Conservation (phyloP, 352 stramenopile genomes). For the Peronospora destructor region DNA sequence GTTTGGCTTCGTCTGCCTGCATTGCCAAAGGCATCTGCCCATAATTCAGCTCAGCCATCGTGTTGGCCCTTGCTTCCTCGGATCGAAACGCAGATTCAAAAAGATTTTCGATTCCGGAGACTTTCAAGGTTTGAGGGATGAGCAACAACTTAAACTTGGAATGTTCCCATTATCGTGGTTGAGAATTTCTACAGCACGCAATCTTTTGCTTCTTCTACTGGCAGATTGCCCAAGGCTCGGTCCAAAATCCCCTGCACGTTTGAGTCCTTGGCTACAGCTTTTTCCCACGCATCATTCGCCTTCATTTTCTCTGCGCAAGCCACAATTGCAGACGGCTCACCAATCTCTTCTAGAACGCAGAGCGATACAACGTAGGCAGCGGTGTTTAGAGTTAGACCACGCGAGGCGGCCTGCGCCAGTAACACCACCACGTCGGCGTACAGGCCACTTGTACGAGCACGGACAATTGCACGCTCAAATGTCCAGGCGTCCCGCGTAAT, state of each 20-base stretch:
- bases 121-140: not conserved
- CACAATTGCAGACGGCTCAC: conserved; percentile 23
- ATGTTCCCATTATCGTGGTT: conserved; percentile 10
- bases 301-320: conserved; percentile 32
- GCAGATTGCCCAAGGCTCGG: conserved; percentile 14
- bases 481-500: conserved; percentile 47
- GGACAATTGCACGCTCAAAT: conserved; percentile 45
- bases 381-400: conserved; percentile 33
- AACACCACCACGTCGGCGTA: conserved; percentile 40
- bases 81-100: conserved; percentile 13
- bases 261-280: conserved; percentile 32
- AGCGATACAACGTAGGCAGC: conserved; percentile 44
- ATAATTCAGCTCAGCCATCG: conserved; percentile 11
- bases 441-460: conserved; percentile 37
- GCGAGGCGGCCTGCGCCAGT: conserved; percentile 33
- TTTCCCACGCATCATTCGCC: conserved; percentile 21
- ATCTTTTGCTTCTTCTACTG: conserved; percentile 1
- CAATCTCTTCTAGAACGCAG: conserved; percentile 31
- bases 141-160: too few species aligned
- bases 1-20: conserved; percentile 20
- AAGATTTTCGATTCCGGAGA: conserved; percentile 7
- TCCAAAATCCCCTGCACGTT: conserved; percentile 29
- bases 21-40: not conserved
- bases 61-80: conserved; percentile 1
- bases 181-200: conserved; percentile 9